These are phyloP conservation scores for Lagenidium sp. DNA, from an alignment of 352 stramenopile genomes.

Conservation along the genomic window DNA sequence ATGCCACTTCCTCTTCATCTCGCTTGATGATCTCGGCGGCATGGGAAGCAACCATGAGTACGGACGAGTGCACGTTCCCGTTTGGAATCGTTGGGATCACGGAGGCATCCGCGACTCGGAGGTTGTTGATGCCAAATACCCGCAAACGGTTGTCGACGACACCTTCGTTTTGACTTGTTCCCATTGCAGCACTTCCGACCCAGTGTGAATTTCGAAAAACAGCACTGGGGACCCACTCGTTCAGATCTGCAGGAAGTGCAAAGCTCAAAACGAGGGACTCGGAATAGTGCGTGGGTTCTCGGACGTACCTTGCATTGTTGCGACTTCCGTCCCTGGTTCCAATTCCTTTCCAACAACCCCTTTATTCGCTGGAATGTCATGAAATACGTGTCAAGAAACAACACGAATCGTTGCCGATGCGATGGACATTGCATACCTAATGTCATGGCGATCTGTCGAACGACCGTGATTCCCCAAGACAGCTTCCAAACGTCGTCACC, in stretches of 20 bases:
- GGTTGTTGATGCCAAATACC: constrained; percentile 47
- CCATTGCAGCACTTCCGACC: constrained; percentile 78
- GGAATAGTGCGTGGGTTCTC: constrained; percentile 12
- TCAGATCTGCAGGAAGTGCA: constrained; percentile 27
- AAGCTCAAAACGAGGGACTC: constrained; percentile 12
- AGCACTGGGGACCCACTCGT: constrained; percentile 51
- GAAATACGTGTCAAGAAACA: no score
- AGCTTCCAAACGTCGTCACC: constrained; percentile 54
- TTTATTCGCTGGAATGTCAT: no score
- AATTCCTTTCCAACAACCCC: no score
- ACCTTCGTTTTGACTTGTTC: constrained; percentile 17
- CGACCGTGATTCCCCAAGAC: constrained; percentile 37
- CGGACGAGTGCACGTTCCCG: constrained; percentile 64
- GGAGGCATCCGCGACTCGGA: constrained; percentile 57
- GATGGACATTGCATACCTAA: no score
- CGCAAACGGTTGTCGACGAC: constrained; percentile 53
- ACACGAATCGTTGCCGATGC: no score
- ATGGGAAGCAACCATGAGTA: constrained; percentile 56
- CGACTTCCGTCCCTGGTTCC: no score
- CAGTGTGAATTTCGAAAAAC: constrained; percentile 83
- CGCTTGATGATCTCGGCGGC: constrained; percentile 28
- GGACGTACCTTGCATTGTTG: constrained; percentile 20
- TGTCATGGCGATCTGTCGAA: constrained; percentile 42
- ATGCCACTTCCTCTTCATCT: neutral
- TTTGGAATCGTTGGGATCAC: constrained; percentile 65